Conservation (phyloP, 2,329 filamentous ascomycete species). For the Colletotrichum tropicicola region DNA sequence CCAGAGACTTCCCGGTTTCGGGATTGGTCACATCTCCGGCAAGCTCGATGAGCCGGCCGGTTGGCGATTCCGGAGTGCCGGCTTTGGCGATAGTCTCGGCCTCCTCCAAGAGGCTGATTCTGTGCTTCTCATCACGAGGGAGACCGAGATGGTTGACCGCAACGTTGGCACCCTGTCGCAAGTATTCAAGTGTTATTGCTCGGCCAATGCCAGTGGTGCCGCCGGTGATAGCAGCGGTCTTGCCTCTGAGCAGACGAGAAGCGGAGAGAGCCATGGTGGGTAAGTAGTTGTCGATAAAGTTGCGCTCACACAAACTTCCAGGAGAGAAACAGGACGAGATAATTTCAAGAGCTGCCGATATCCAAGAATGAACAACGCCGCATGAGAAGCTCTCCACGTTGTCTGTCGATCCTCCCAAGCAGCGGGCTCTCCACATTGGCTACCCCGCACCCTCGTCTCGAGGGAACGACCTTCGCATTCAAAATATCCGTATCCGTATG, state of each 20-base stretch:
- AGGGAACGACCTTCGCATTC: neutral
- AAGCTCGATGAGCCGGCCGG: constrained; percentile 61
- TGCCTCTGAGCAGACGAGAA: constrained; percentile 57
- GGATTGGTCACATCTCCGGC: constrained; percentile 72
- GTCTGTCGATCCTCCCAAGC: too few relatives aligned
- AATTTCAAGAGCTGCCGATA: too few relatives aligned
- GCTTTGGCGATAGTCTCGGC: constrained; percentile 42
- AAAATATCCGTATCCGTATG: too few relatives aligned
- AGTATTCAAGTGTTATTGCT: constrained; percentile 73
- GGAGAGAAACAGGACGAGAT: neutral
- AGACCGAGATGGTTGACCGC: constrained; percentile 69
- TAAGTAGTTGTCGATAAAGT: too few relatives aligned
- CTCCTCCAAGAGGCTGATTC: constrained; percentile 40
- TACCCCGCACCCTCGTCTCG: constrained; percentile 14
- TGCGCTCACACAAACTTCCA: neutral
- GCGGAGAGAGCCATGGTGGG: neutral
- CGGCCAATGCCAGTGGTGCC: constrained; percentile 74
- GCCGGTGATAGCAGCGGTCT: constrained; percentile 73
- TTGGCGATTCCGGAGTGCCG: constrained; percentile 44
- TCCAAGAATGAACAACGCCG: too few relatives aligned
- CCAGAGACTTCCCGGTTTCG: constrained; percentile 61
- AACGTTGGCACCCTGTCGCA: constrained; percentile 70
- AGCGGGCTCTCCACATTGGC: neutral
- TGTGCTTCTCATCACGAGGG: constrained; percentile 38
- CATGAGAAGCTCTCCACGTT: too few relatives aligned